phyloP scores from a whole-genome alignment of 78 protist species.

The Dictyostelium brefeldianum region DNA sequence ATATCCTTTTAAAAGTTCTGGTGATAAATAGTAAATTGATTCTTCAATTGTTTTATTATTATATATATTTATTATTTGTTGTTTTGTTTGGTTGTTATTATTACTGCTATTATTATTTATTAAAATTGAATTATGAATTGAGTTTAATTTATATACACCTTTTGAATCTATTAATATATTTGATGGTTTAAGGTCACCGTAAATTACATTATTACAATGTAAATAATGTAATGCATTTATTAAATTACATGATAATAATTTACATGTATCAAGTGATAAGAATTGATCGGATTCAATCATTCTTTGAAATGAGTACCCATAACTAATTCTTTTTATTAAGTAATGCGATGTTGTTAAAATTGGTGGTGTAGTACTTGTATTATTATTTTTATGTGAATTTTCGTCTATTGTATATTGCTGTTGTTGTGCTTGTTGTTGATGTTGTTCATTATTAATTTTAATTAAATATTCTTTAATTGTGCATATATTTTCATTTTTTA shows the following conservation, averaged over 20 bases:
- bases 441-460: not conserved
- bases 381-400: not conserved
- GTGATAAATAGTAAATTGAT: conserved; percentile 5
- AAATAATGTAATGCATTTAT: not conserved
- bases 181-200: conserved; percentile 7
- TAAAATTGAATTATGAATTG: not conserved
- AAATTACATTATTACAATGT: not conserved
- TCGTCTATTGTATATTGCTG: too few species aligned
- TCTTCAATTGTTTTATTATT: not conserved
- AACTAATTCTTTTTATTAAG: not conserved
- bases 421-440: too few species aligned
- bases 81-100: not conserved
- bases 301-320: not conserved
- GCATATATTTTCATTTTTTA: not conserved
- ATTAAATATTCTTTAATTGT: not conserved
- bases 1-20: conserved; percentile 4
- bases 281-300: not conserved
- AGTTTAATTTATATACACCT: not conserved
- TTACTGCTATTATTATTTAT: not conserved
- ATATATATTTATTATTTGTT: not conserved
- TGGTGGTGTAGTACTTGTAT: not conserved
- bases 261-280: not conserved
- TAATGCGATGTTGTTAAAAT: not conserved
- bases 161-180: conserved; percentile 11
- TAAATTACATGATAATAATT: not conserved